Evolutionary conservation across 768 basidiomycete species (phyloP).

Genomic region (Jaapia argillacea): DNA sequence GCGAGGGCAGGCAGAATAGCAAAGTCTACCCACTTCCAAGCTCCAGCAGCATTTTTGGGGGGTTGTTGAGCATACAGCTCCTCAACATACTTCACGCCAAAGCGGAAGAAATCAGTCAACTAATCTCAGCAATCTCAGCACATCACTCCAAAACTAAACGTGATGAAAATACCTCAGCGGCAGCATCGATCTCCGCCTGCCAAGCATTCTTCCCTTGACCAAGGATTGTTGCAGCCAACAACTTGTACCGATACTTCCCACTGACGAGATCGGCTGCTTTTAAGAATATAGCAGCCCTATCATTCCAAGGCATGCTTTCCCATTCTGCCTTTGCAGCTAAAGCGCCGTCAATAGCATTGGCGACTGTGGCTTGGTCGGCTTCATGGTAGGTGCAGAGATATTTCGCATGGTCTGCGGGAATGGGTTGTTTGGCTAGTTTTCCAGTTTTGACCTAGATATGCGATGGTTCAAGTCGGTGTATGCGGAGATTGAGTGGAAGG

Average conservation of each 20-base stretch:
- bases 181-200: slow-evolving; percentile 99
- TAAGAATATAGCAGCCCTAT: slow-evolving; percentile 95
- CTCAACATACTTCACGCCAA: slow-evolving; percentile 94
- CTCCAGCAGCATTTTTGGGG: slow-evolving; percentile 69
- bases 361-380: slow-evolving; percentile 68
- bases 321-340: slow-evolving; percentile 80
- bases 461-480: not conserved
- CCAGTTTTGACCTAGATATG: slow-evolving; percentile 64
- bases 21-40: slow-evolving; percentile 98
- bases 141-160: not conserved
- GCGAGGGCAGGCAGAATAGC: not conserved
- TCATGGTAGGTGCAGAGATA: slow-evolving; percentile 84
- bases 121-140: slow-evolving; percentile 11
- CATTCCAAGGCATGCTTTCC: slow-evolving; percentile 95
- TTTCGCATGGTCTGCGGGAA: slow-evolving; percentile 80
- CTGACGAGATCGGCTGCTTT: slow-evolving; percentile 95
- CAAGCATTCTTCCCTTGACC: slow-evolving; percentile 99
- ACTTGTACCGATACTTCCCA: slow-evolving; percentile 91
- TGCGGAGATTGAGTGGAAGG: not conserved
- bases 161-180: slow-evolving; percentile 68
- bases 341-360: slow-evolving; percentile 77
- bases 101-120: slow-evolving; percentile 92
- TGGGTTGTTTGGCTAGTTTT: slow-evolving; percentile 63
- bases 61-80: slow-evolving; percentile 92
- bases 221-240: slow-evolving; percentile 94